Evolutionary conservation across 768 basidiomycete species (phyloP).

Genomic region (Leccinum uliginosum): DNA sequence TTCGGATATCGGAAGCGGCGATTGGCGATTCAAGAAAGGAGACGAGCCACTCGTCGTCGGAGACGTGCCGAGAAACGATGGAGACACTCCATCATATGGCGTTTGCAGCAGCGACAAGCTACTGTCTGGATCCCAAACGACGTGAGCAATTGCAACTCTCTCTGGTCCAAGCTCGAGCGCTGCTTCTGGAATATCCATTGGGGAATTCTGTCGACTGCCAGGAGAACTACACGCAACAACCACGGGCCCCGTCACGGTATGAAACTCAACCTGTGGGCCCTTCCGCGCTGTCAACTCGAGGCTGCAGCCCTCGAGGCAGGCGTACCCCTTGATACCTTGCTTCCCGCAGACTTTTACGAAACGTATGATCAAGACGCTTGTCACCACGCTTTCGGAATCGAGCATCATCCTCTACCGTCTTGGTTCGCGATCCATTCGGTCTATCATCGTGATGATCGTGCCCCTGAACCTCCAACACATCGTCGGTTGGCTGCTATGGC

Average conservation of each 20-base stretch:
- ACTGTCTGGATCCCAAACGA: slow-evolving; percentile 53
- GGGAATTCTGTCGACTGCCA: neutral
- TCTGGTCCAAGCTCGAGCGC: slow-evolving; percentile 9
- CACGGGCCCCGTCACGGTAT: slow-evolving; percentile 38
- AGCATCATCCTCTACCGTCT: slow-evolving; percentile 1
- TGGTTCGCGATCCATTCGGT: slow-evolving; percentile 22
- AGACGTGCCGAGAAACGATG: slow-evolving; percentile 49
- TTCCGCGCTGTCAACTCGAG: slow-evolving; percentile 52
- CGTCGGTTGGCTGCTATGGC: slow-evolving; percentile 58
- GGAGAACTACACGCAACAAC: slow-evolving; percentile 6
- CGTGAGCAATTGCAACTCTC: neutral
- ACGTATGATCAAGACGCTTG: slow-evolving; percentile 6
- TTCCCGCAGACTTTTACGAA: slow-evolving; percentile 37
- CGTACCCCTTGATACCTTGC: slow-evolving; percentile 48
- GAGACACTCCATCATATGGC: slow-evolving; percentile 59
- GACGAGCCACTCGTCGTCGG: slow-evolving; percentile 40
- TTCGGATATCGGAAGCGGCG: slow-evolving; percentile 58
- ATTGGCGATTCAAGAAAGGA: slow-evolving; percentile 39
- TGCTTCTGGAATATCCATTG: slow-evolving; percentile 12
- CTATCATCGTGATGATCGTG: slow-evolving; percentile 10
- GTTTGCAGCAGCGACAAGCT: slow-evolving; percentile 45
- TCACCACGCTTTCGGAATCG: neutral
- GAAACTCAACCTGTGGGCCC: slow-evolving; percentile 60
- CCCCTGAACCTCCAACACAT: slow-evolving; percentile 42
- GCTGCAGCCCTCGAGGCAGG: slow-evolving; percentile 67